Evolutionary conservation across 164 flowering plant species (phyloP).

Genomic region (Nymphaea thermarum): DNA sequence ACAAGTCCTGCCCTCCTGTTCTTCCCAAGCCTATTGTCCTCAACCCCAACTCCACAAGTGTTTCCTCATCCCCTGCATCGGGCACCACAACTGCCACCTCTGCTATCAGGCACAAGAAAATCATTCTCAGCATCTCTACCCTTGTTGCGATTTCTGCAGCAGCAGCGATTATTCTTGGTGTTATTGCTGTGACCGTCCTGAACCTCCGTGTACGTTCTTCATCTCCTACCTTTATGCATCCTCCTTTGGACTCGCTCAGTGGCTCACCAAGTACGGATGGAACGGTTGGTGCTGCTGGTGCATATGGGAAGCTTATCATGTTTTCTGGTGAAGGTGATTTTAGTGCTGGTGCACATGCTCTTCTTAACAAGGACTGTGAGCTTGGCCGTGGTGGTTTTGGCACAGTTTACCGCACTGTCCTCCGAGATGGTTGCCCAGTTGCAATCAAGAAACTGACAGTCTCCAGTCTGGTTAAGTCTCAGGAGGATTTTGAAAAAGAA

Average conservation of each 20-base stretch:
- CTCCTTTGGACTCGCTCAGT: conserved; percentile 44
- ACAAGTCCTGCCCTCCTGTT: conserved; percentile 67
- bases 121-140: conserved; percentile 86
- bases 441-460: conserved; percentile 88
- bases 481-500: conserved; percentile 82
- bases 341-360: conserved; percentile 61
- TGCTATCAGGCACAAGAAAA: conserved; percentile 49
- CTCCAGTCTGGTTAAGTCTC: conserved; percentile 75
- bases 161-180: conserved; percentile 73
- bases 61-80: conserved; percentile 26
- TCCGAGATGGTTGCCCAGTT: conserved; percentile 62
- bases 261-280: conserved; percentile 64
- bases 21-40: conserved; percentile 95
- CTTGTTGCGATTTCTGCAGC: conserved; percentile 96
- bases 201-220: conserved; percentile 64
- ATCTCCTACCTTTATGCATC: conserved; percentile 46
- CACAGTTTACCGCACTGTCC: conserved; percentile 60
- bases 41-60: conserved; percentile 60
- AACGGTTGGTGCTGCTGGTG: conserved; percentile 32
- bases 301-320: conserved; percentile 63
- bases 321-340: conserved; percentile 84
- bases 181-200: conserved; percentile 67
- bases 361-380: conserved; percentile 85
- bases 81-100: conserved; percentile 17
- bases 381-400: conserved; percentile 98